phyloP scores from a whole-genome alignment of 2,329 filamentous ascomycete species.

The Tympanopsis confertula region DNA sequence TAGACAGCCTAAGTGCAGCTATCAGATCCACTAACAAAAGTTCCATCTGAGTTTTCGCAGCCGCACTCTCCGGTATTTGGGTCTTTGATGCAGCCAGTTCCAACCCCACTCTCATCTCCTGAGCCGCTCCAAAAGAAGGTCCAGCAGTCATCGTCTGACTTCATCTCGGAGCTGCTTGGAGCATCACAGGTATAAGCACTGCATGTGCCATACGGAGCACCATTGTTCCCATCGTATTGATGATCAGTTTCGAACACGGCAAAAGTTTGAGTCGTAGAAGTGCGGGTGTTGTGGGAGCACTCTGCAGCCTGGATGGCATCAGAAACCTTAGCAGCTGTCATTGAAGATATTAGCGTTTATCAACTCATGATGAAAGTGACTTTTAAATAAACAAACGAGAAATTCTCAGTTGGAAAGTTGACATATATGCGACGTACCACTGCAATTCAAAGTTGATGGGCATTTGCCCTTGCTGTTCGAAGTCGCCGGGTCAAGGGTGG shows the following conservation, averaged over 20 bases:
- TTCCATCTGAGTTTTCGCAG: constrained; percentile 26
- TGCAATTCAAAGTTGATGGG: constrained; percentile 14
- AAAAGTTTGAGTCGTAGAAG: constrained; percentile 18
- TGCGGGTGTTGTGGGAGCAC: constrained; percentile 23
- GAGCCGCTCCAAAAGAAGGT: constrained; percentile 24
- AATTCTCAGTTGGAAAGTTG: neutral
- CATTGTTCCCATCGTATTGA: constrained; percentile 26
- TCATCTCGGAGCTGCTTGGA: constrained; percentile 14
- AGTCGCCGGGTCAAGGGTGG: constrained; percentile 17
- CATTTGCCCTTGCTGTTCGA: constrained; percentile 22
- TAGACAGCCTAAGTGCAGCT: constrained; percentile 14
- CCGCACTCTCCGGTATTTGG: constrained; percentile 24
- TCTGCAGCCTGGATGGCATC: constrained; percentile 23
- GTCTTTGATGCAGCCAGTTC: constrained; percentile 23
- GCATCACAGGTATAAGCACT: constrained; percentile 24
- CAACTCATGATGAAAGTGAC: neutral
- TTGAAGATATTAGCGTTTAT: neutral
- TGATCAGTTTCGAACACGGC: constrained; percentile 27
- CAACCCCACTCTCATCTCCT: constrained; percentile 15
- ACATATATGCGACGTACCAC: constrained; percentile 7
- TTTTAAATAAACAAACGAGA: neutral
- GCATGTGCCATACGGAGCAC: constrained; percentile 34
- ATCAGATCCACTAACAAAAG: constrained; percentile 17
- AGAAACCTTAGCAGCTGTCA: constrained; percentile 16
- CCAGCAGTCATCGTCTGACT: constrained; percentile 22